Evolutionary conservation across 768 basidiomycete genomes (phyloP).

Genomic region (Mycena leptocephala): DNA sequence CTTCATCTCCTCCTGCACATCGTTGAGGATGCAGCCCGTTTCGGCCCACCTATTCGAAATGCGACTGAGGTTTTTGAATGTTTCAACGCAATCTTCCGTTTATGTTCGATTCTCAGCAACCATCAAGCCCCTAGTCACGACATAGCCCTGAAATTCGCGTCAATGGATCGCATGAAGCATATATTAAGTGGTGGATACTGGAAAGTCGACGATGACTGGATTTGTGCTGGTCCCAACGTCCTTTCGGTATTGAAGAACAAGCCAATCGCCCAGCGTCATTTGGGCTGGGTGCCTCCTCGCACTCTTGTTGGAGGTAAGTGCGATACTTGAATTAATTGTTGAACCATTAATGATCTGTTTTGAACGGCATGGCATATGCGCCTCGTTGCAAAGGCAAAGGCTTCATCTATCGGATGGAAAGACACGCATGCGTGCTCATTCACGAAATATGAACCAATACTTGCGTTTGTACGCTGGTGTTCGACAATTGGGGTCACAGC

Average conservation of each 20-base stretch:
- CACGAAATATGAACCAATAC: background rate
- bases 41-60: conserved; percentile 54
- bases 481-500: background rate
- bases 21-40: conserved; percentile 49
- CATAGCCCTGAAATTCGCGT: conserved; percentile 52
- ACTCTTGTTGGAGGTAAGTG: background rate
- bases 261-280: conserved; percentile 33
- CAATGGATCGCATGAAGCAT: conserved; percentile 50
- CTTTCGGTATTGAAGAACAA: conserved; percentile 15
- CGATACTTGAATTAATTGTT: too few relatives aligned
- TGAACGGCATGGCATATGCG: background rate
- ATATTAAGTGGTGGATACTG: conserved; percentile 51
- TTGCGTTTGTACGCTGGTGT: background rate
- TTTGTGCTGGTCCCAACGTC: conserved; percentile 34
- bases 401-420: background rate
- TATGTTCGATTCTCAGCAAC: conserved; percentile 58
- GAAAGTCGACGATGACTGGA: conserved; percentile 32
- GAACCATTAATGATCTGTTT: background rate
- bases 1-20: conserved; percentile 55
- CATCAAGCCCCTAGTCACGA: conserved; percentile 61
- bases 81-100: conserved; percentile 60
- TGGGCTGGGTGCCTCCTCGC: conserved; percentile 33
- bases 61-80: conserved; percentile 56
- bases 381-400: background rate
- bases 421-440: background rate